phyloP scores from a whole-genome alignment of 2,329 filamentous ascomycete species.

The Apiospora kogelbergensis region DNA sequence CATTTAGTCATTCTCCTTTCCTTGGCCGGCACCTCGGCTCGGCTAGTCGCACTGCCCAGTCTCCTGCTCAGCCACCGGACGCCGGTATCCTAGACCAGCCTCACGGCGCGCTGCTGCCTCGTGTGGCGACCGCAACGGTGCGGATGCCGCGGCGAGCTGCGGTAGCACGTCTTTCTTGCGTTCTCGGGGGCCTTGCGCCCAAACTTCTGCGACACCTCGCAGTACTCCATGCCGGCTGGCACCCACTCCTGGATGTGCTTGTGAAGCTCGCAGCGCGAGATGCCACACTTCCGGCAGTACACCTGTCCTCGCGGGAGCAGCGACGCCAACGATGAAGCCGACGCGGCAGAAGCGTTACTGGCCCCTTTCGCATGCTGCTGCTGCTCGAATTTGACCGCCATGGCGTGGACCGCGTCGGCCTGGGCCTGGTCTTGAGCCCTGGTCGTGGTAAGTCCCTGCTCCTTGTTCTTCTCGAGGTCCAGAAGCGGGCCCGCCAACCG shows the following conservation, averaged over 20 bases:
- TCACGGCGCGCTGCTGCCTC: slow-evolving; percentile 30
- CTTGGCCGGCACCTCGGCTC: not conserved
- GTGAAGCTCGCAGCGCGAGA: slow-evolving; percentile 62
- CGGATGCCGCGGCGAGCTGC: slow-evolving; percentile 59
- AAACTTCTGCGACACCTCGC: slow-evolving; percentile 58
- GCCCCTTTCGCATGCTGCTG: not conserved
- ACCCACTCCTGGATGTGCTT: slow-evolving; percentile 62
- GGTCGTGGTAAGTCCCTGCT: slow-evolving; percentile 15
- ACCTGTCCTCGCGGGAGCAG: slow-evolving; percentile 58
- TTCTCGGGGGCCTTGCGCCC: slow-evolving; percentile 47
- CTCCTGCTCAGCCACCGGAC: not conserved
- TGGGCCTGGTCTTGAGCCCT: slow-evolving; percentile 13
- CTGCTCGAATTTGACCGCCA: slow-evolving; percentile 14
- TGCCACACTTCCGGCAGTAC: slow-evolving; percentile 62
- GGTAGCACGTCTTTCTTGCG: slow-evolving; percentile 54
- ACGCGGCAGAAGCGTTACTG: slow-evolving; percentile 12
- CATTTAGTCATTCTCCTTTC: not conserved
- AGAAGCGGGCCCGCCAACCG: slow-evolving; percentile 49
- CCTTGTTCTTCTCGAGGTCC: slow-evolving; percentile 9
- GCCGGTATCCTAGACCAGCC: slow-evolving; percentile 23
- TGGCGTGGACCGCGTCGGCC: slow-evolving; percentile 10
- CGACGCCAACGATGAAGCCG: slow-evolving; percentile 39
- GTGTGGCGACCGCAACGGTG: slow-evolving; percentile 58
- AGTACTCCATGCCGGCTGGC: slow-evolving; percentile 58
- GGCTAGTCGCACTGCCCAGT: not conserved